phyloP scores from a whole-genome alignment of 2,329 filamentous ascomycete genomes.

The Helotiales sp. region DNA sequence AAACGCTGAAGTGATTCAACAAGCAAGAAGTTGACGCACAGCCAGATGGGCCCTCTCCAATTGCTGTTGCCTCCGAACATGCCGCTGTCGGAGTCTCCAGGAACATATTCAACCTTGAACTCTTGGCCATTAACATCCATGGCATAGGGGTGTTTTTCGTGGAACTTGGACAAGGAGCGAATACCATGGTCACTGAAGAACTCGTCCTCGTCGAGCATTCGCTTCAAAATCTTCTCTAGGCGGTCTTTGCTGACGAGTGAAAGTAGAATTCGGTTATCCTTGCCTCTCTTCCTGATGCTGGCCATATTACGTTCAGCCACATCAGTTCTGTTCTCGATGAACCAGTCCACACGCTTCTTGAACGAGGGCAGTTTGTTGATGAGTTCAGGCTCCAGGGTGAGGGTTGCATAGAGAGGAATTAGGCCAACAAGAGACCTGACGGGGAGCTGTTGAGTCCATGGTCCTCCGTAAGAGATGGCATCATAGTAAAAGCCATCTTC shows the following conservation, averaged over 20 bases:
- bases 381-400: constrained; percentile 90
- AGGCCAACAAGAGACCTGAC: constrained; percentile 90
- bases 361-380: constrained; percentile 90
- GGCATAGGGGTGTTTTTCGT: constrained; percentile 85
- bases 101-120: constrained; percentile 85
- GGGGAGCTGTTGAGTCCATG: constrained; percentile 89
- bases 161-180: constrained; percentile 86
- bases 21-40: constrained; percentile 92
- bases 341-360: constrained; percentile 93
- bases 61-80: constrained; percentile 98
- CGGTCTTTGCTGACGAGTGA: constrained; percentile 91
- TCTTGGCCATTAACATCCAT: constrained; percentile 95
- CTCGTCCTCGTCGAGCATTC: constrained; percentile 93
- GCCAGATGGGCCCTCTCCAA: constrained; percentile 94
- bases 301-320: constrained; percentile 92
- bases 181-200: constrained; percentile 91
- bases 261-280: constrained; percentile 83
- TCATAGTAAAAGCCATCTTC: constrained; percentile 98
- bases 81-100: constrained; percentile 94
- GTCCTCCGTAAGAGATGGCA: constrained; percentile 93
- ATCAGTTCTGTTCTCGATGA: constrained; percentile 83
- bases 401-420: constrained; percentile 88
- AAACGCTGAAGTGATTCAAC: constrained; percentile 94
- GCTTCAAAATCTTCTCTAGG: constrained; percentile 82
- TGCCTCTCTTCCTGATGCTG: constrained; percentile 86